Evolutionary conservation across 1,284 basidiomycete genomes (phyloP), one percentile per base, ranked within the genome.

Genomic region (Ganoderma multipileum): DNA sequence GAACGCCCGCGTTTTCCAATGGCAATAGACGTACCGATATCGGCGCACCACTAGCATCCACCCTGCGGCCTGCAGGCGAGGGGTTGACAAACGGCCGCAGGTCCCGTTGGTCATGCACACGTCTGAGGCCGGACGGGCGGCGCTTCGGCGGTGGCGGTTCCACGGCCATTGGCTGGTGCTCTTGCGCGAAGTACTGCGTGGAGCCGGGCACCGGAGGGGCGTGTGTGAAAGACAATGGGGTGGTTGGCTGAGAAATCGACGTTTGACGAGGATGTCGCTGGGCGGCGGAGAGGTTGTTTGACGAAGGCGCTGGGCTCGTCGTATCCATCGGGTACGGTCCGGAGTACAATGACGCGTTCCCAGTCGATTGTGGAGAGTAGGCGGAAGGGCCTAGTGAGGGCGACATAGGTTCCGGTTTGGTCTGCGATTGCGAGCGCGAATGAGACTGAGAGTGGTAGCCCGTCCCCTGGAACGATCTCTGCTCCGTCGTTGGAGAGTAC

Each of bases 71-170:
- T 4, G 81, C 73, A 20, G 88, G 85, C 61, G 86, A 83, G 33
- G 79, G 76, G 78, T 91, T 91, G 72, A 90, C 81, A 69, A 87
- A 87, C 68, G 93, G 91, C 65, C 88, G 85, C 44, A 95, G 81
- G 79, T 95, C 93, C 72, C 89, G 87, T 66, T 81, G 82, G 73
- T 90, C 90, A 70, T 91, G 86, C 14, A 95, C 86, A 66, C 91
- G 85, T 74, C 88, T 86, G 75, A 95, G 90, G 33, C 93, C 93
- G 64, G 86, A 85, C 14, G 89, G 85, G 41, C 91, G 85, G 73
- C 90, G 86, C 78, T 89, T 89, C 68, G 87, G 87, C 64, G 88
- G 89, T n/a, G 89, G 87, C 23, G 81, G 76, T 77, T 93, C 92
- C 30, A 94, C 87, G 59, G 83, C 81, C 92, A 93, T 93, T 67